These are phyloP conservation scores for Solanum neorickii DNA, from an alignment of 257 asterid species.

Conservation along the genomic window DNA sequence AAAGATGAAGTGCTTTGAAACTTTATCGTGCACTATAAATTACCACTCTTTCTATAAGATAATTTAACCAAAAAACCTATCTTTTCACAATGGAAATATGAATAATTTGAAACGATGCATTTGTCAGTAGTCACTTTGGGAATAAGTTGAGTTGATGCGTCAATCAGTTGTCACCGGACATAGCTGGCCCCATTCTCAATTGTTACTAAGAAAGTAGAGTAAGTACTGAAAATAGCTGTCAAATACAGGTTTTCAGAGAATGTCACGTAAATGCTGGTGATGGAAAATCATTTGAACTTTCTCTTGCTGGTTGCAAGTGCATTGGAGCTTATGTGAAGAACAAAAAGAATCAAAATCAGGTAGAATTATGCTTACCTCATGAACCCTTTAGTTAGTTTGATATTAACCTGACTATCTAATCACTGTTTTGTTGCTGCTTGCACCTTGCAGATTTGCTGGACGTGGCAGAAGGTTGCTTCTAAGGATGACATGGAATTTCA, in stretches of 20 bases:
- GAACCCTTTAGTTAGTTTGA: background rate
- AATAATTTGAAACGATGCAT: background rate
- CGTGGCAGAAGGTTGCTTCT: slow-evolving; percentile 75
- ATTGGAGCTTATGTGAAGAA: slow-evolving; percentile 84
- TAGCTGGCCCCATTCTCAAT: background rate
- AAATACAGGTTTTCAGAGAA: slow-evolving; percentile 65
- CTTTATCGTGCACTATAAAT: background rate
- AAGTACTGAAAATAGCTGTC: background rate
- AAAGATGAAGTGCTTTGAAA: background rate
- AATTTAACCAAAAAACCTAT: background rate
- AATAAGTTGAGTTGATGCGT: background rate
- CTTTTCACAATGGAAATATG: background rate
- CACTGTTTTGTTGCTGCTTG: background rate
- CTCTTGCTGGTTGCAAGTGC: slow-evolving; percentile 75
- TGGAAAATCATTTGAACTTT: slow-evolving; percentile 66
- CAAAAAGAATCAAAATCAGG: slow-evolving; percentile 96
- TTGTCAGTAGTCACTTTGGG: background rate
- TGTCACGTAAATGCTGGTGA: slow-evolving; percentile 34
- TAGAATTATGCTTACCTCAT: slow-evolving; percentile 1
- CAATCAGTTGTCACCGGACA: background rate
- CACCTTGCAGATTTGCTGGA: slow-evolving; percentile 78
- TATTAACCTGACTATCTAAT: background rate
- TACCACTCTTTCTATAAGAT: background rate
- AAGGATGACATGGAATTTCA: slow-evolving; percentile 75
- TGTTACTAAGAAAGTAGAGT: background rate